phyloP scores from a whole-genome alignment of 1,139 yeast genomes.

The Candida sanyaensis region DNA sequence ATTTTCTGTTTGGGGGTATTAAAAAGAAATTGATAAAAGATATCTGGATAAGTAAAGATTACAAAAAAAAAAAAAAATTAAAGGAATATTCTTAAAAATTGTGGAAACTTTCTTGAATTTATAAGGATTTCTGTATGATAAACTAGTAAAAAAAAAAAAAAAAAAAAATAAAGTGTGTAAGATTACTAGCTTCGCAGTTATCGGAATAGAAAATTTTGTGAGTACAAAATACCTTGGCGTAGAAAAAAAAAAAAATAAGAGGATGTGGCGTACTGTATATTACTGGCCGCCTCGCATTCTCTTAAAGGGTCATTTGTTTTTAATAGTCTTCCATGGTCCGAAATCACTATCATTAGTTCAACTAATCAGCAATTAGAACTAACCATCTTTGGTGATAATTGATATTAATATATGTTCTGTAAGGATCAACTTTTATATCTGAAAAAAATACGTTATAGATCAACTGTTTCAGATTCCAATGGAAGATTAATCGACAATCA shows the following conservation, averaged over 20 bases:
- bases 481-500: not conserved
- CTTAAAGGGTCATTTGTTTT: not conserved
- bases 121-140: not conserved
- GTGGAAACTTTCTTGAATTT: not conserved
- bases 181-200: constrained; percentile 3
- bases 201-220: not conserved
- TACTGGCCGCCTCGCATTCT: not conserved
- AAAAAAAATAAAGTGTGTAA: too few species aligned
- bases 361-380: too few species aligned
- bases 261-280: not conserved
- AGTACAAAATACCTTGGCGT: not conserved
- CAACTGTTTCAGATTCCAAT: not conserved
- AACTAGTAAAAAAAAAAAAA: not conserved
- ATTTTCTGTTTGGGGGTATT: constrained; percentile 9
- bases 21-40: not conserved
- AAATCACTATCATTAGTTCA: too few species aligned
- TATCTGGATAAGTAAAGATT: not conserved
- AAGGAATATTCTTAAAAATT: not conserved
- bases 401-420: not conserved
- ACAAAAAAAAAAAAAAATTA: not conserved
- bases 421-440: not conserved
- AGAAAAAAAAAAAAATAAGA: not conserved
- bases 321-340: too few species aligned
- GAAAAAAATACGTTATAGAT: not conserved
- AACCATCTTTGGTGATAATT: not conserved